Base-by-base conservation (phyloP, 495 filamentous ascomycete genomes). In the Acidiella bohemica region DNA sequence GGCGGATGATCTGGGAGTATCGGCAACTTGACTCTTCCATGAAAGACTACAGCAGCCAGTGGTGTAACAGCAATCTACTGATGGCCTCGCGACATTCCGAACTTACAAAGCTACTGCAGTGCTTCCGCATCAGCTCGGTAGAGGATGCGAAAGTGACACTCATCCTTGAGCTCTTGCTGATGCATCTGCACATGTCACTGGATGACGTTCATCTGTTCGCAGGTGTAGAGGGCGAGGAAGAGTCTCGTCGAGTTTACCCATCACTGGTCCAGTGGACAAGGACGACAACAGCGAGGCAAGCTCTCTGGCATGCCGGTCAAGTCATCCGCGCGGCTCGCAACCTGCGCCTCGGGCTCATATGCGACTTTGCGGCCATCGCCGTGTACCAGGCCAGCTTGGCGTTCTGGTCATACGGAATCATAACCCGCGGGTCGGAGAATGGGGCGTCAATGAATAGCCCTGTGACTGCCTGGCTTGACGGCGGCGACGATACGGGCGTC, bases 121-220 rank as follows among this genome's bases (percentile, higher is more conserved):
- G 64, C 42, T 70, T 66, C 49, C 56, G 60, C 12, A 58, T 69
- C 36, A 55, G 57, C 19, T 59, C 52, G 17, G 54, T 57, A 3
- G 56, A 56, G 36, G 39, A 58, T 23, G 51, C 56, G 9, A 56
- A 64, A 34, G 58, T 60, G 17, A 56, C 57, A 2, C 53, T 78
- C 4, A 48, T 76, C 1, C 54, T 72, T 4, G 67, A 79, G 42
- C 58, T 76, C 0, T 55, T 76, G 1, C 59, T 71, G 6, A 71
- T 79, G 65, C 65, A 73, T 44, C 56, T 80, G 0, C 62, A 78
- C 53, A 67, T 75, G 44, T 72, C 72, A 0, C 62, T 78, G 0
- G 75, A 78, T 36, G 75, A 79, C 35, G 64, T 80, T 0, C 75
- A 81, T 42, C 66, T 73, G 1, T 76, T 79, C 36, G 70, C 72